These are phyloP conservation scores for Rhodomyrtus psidioides DNA, from an alignment of 441 rosid genomes.

Conservation along the genomic window DNA sequence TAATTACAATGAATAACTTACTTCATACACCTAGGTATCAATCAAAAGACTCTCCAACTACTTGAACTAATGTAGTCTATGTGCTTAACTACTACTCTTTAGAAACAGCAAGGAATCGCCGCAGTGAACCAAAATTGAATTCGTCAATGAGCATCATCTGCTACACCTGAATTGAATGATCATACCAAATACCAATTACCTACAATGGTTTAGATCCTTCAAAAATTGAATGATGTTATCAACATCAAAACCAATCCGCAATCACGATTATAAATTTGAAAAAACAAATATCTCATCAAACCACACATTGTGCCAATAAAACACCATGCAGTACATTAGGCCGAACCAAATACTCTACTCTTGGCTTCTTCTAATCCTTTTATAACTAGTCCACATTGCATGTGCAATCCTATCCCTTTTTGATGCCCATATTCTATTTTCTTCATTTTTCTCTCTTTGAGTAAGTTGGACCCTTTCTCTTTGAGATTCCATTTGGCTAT, in stretches of 20 bases:
- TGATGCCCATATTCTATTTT: too few relatives aligned
- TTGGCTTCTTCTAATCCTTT: too few relatives aligned
- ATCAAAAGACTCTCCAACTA: background rate
- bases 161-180: background rate
- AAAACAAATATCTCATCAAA: background rate
- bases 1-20: background rate
- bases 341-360: background rate
- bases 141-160: background rate
- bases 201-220: background rate
- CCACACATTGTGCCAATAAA: background rate
- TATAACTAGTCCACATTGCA: too few relatives aligned
- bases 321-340: background rate
- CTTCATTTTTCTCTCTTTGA: too few relatives aligned
- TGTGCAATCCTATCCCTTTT: too few relatives aligned
- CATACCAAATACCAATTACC: background rate
- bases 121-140: background rate
- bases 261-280: background rate
- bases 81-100: background rate
- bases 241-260: background rate
- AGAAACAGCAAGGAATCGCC: background rate
- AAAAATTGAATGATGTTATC: slow-evolving; percentile 1
- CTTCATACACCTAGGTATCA: background rate
- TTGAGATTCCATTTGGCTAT: too few relatives aligned
- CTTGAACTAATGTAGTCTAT: background rate
- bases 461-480: too few relatives aligned